phyloP scores from a whole-genome alignment of 768 basidiomycete genomes.

The Pisolithus orientalis region DNA sequence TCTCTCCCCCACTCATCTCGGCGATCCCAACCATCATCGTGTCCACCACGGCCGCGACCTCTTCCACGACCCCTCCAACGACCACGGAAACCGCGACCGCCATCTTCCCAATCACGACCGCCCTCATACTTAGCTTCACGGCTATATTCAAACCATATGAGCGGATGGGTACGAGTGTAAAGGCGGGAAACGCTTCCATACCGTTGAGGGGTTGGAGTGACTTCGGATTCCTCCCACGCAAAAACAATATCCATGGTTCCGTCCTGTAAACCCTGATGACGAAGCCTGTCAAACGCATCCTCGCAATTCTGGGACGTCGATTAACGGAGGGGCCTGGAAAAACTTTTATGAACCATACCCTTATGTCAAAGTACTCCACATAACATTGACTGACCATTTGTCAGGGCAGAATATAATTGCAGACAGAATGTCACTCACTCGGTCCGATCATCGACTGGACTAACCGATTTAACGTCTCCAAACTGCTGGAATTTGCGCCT shows the following conservation, averaged over 20 bases:
- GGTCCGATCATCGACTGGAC: conserved; percentile 52
- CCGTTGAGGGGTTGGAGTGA: conserved; percentile 41
- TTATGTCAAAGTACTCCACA: conserved; percentile 90
- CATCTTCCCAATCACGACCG: conserved; percentile 44
- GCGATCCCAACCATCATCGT: conserved; percentile 24
- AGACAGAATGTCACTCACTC: conserved; percentile 39
- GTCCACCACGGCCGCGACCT: conserved; percentile 35
- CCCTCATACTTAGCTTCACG: conserved; percentile 31
- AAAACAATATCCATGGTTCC: conserved; percentile 86
- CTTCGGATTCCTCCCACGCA: conserved; percentile 72
- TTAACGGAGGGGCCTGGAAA: conserved; percentile 5
- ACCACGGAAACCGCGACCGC: conserved; percentile 33
- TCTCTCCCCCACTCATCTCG: conserved; percentile 1
- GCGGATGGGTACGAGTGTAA: not conserved
- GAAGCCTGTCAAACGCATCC: conserved; percentile 72
- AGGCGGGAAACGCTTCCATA: conserved; percentile 12
- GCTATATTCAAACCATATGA: conserved; percentile 11
- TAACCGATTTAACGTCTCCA: conserved; percentile 84
- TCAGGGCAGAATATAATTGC: conserved; percentile 3
- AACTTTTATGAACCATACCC: conserved; percentile 41
- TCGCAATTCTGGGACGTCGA: conserved; percentile 52
- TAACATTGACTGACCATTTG: conserved; percentile 61
- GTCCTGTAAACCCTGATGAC: conserved; percentile 74
- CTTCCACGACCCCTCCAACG: conserved; percentile 34
- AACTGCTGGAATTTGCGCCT: conserved; percentile 81